Base-by-base conservation (phyloP, 441 rosid genomes). In the Populus hybrid region DNA sequence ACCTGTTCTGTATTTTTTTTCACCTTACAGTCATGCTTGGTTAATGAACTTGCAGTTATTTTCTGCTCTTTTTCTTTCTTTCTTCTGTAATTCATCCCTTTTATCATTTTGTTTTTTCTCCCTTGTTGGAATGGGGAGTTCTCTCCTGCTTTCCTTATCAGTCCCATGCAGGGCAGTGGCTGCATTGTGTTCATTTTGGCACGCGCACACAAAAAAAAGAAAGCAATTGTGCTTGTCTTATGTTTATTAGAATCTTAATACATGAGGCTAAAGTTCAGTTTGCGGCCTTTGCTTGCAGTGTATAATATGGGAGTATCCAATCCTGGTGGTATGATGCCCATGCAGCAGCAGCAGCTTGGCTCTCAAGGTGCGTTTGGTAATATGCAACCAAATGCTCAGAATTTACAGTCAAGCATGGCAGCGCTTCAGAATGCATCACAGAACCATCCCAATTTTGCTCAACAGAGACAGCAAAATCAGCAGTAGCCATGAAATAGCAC, bases 391-490 rank as follows among this genome's bases (percentile, higher is more conserved):
- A 93, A 90, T 85, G 83, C 90, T 75, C 92, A 93, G 88, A 87
- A 82, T 83, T 77, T 93, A 79, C 98, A 93, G 77, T 68, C 97
- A 45, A 83, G 84, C 79, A 92, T 92, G 96, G 91, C 79, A n/a
- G 79, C 88, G 9, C 92, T 89, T 79, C 98, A 92, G 81, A 94
- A 91, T 74, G 71, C 85, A 28, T 74, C 83, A 16, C 93, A 89
- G 81, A 90, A 79, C 70, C 97, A 88, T 68, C 89, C 90, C 31
- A 85, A 84, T 80, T 90, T 86, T 61, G 75, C 84, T 18, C 98
- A 94, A 74, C 98, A 94, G 86, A 89, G 97, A 77, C 98, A 90
- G 80, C 98, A 88, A 82, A 93, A 89, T 84, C 98, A 88, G 77
- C 98, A 92, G 88, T 93, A 82, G 76, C 72, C 35, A 23, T 14